Conservation (phyloP, 257 asterid genomes). For the Plantago ovata region DNA sequence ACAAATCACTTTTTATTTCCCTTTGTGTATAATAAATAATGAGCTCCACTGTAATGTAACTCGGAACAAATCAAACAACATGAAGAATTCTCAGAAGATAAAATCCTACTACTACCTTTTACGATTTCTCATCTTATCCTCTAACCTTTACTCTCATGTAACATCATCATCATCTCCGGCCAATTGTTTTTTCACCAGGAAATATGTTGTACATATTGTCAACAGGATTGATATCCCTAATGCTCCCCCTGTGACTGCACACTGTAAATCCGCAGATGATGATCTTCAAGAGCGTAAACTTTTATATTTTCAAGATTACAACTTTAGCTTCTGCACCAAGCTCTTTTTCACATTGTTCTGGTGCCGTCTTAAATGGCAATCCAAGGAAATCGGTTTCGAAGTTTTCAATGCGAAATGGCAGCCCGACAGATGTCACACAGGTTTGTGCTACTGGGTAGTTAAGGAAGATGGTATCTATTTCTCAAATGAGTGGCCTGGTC, state of each 20-base stretch:
- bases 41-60: too few relatives aligned
- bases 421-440: not conserved
- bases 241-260: not conserved
- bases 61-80: too few relatives aligned
- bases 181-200: not conserved
- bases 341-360: not conserved
- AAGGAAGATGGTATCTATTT: not conserved
- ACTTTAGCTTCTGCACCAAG: not conserved
- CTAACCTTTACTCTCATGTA: not conserved
- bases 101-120: not conserved
- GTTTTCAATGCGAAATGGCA: not conserved
- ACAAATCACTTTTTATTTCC: too few relatives aligned
- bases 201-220: not conserved
- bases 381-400: not conserved
- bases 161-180: not conserved
- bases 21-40: too few relatives aligned
- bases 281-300: not conserved
- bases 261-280: not conserved
- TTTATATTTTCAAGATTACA: not conserved
- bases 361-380: not conserved
- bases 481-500: not conserved
- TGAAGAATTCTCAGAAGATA: not conserved
- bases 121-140: not conserved
- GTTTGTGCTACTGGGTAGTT: not conserved
- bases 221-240: not conserved